Evolutionary conservation across 2,329 filamentous ascomycete genomes (phyloP).

Genomic region (Dothistroma septosporum): DNA sequence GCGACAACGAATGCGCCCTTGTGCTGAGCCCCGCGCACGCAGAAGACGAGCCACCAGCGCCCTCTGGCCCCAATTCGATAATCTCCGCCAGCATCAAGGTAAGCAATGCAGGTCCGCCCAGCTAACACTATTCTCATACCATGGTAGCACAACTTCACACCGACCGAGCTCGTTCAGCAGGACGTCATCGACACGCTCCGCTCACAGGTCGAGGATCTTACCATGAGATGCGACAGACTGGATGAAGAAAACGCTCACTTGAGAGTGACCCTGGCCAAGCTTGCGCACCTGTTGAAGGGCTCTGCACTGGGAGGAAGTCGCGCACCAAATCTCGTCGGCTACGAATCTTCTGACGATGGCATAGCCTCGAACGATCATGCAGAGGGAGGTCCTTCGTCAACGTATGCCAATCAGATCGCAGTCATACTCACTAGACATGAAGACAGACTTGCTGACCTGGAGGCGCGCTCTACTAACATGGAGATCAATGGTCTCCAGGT

Average conservation of each 20-base stretch:
- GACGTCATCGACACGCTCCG: not conserved
- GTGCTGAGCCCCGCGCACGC: not conserved
- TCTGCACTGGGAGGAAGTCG: not conserved
- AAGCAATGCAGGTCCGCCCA: not conserved
- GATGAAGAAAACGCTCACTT: conserved; percentile 3
- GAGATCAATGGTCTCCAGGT: not conserved
- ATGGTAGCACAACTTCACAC: not conserved
- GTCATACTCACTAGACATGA: not conserved
- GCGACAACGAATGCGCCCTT: not conserved
- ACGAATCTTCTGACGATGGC: not conserved
- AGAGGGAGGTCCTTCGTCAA: not conserved
- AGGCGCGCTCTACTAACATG: not conserved
- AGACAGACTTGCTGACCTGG: not conserved
- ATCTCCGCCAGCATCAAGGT: not conserved
- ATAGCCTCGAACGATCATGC: not conserved
- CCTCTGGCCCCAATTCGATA: not conserved
- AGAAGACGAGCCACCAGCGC: not conserved
- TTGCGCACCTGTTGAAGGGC: not conserved
- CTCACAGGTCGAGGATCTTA: not conserved
- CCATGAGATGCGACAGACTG: conserved; percentile 1
- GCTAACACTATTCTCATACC: not conserved
- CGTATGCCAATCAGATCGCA: not conserved
- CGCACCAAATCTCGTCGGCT: not conserved
- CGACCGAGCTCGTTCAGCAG: conserved; percentile 4
- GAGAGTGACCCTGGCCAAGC: not conserved